These are phyloP conservation scores for Polytolypa hystricis DNA, from an alignment of 2,329 filamentous ascomycete species.

Conservation along the genomic window DNA sequence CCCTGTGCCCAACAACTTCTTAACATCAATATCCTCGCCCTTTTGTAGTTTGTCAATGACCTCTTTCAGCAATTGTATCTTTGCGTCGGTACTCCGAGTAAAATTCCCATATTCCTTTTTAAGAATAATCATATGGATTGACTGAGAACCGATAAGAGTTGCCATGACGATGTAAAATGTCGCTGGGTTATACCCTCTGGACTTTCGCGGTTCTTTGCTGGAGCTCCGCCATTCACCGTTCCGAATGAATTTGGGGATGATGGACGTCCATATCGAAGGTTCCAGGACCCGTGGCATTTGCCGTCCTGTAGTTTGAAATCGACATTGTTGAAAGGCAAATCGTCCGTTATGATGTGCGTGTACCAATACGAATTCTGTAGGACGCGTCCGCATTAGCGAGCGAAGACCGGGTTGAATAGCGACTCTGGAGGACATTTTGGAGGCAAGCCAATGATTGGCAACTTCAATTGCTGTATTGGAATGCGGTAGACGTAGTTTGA, in stretches of 20 bases:
- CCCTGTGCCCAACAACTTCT: constrained; percentile 67
- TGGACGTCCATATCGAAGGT: constrained; percentile 55
- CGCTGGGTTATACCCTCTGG: constrained; percentile 65
- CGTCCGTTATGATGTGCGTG: no score
- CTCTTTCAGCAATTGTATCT: constrained; percentile 65
- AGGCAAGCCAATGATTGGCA: no score
- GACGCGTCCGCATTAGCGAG: no score
- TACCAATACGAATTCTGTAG: no score
- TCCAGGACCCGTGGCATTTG: constrained; percentile 42
- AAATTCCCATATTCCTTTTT: constrained; percentile 65
- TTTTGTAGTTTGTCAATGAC: constrained; percentile 37
- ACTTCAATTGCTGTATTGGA: no score
- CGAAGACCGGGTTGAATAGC: no score
- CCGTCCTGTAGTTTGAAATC: constrained; percentile 16
- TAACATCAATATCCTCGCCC: constrained; percentile 65
- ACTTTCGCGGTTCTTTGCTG: constrained; percentile 29
- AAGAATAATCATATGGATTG: constrained; percentile 80
- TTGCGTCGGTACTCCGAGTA: constrained; percentile 64
- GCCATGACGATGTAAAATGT: constrained; percentile 76
- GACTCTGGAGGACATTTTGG: no score
- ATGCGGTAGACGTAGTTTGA: no score
- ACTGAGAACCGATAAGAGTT: constrained; percentile 83
- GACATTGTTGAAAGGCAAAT: constrained; percentile 14
- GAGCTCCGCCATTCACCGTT: constrained; percentile 23
- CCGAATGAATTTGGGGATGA: constrained; percentile 51